A percentile compares a stretch with the other conserved stretches of the same genome.
phyloP scores from a whole-genome alignment of 371 early-diverging fungal genomes.

The Apophysomyces sp. region DNA sequence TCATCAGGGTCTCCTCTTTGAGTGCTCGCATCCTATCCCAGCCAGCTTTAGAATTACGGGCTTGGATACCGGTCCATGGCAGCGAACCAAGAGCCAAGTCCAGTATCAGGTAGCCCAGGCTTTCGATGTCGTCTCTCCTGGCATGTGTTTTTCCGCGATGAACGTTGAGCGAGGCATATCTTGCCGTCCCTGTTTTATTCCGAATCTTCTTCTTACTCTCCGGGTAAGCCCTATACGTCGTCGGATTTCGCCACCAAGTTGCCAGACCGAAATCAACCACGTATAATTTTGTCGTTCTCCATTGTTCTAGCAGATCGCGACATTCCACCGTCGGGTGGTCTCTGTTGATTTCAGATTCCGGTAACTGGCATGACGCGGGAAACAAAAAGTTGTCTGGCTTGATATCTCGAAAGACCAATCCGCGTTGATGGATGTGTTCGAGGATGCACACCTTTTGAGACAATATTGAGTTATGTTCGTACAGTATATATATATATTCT shows the following conservation, averaged over 20 bases:
- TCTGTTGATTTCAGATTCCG: constrained; percentile 26
- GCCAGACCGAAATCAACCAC: constrained; percentile 63
- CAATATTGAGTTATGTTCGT: neutral
- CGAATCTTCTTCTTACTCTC: constrained; percentile 38
- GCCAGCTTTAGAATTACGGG: constrained; percentile 54
- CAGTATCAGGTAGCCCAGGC: constrained; percentile 57
- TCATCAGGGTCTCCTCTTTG: constrained; percentile 52
- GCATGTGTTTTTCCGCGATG: constrained; percentile 58
- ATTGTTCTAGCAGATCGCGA: constrained; percentile 23
- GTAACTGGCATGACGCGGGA: constrained; percentile 28
- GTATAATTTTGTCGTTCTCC: constrained; percentile 31
- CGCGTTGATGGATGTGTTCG: constrained; percentile 81
- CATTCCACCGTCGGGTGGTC: constrained; percentile 17
- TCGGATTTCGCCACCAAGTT: constrained; percentile 46
- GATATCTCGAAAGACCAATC: constrained; percentile 60
- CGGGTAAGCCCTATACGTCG: constrained; percentile 42
- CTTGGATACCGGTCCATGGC: constrained; percentile 66
- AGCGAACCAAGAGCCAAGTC: constrained; percentile 57
- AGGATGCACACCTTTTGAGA: constrained; percentile 93
- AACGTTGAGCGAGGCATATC: constrained; percentile 63
- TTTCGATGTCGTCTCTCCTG: constrained; percentile 64
- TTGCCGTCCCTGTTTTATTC: constrained; percentile 63
- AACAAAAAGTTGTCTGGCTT: constrained; percentile 98
- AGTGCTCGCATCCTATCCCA: constrained; percentile 64
- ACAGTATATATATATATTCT: constrained; percentile 1